Evolutionary conservation across 768 basidiomycete genomes (phyloP), one percentile per base, ranked within the genome.

Genomic region (Pholiota molesta): DNA sequence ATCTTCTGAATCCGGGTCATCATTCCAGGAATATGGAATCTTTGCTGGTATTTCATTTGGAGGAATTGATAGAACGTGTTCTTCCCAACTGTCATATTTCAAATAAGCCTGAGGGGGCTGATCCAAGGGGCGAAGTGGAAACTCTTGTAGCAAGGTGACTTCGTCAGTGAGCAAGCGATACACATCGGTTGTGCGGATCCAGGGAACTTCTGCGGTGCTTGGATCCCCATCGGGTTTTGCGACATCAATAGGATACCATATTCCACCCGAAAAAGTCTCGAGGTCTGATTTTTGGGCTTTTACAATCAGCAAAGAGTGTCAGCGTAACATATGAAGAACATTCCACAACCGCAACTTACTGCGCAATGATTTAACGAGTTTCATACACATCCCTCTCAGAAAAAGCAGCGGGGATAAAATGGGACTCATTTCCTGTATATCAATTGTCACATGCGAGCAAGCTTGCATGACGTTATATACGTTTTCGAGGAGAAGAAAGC

Each of bases 401-500:
- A 59, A 28, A 13, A 28, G 33, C 19, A 66, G 54, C 17, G 56
- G 44, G 1, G 57, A 19, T 4, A 47, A n/a, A 8, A 66, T 2
- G 10, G 52, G 40, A 19, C 26, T 9, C 55, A 65, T 63, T n/a
- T 69, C 66, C 21, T 52, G 44, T 4, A 44, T 11, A 53, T 68
- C 69, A 13, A 68, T 35, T 5, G 55, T 68, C 11, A 60, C 28
- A 0, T 17, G 45, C 16, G 52, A 49, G 29, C 66, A 57, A 19
- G 53, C 47, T 31, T 63, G 57, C n/a, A 47, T 51, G 7, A 70
- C 37, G 7, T 62, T 52, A 1, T 66, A 55, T 37, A 19, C 52
- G 35, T 62, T 55, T 58, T 70, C 69, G 28, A 70, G 42, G 19
- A 70, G 23, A 29, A 70, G 33, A 3, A 58, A 49, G 23, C 57